Evolutionary conservation across 73 alveolate species (phyloP).

Genomic region (Paramecium tetraurelia): DNA sequence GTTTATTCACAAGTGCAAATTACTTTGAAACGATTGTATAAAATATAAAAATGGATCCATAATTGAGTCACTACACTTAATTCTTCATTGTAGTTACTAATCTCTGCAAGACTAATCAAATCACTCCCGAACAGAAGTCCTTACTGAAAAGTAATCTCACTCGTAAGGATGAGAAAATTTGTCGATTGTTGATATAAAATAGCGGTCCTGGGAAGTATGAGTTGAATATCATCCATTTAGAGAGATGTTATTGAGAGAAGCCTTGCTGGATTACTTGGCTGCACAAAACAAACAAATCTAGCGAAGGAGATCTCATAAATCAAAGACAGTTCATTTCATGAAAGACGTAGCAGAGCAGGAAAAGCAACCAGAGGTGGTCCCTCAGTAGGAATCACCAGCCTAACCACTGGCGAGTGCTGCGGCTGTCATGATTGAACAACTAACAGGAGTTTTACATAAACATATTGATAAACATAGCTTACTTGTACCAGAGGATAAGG

Average conservation of each 20-base stretch:
- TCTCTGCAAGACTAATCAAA: not conserved
- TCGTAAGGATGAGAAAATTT: conserved; percentile 2
- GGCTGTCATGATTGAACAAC: not conserved
- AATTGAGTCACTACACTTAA: conserved; percentile 40
- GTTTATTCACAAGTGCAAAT: not conserved
- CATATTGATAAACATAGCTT: conserved; percentile 2
- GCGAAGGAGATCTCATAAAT: conserved; percentile 13
- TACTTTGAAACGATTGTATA: conserved; percentile 1
- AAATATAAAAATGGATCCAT: conserved; percentile 42
- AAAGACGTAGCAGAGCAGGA: not conserved
- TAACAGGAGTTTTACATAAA: not conserved
- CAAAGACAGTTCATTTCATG: conserved; percentile 34
- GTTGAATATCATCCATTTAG: not conserved
- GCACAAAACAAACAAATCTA: not conserved
- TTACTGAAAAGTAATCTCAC: not conserved
- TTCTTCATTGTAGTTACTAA: conserved; percentile 41
- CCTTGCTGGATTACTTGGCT: not conserved
- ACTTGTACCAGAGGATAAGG: not conserved
- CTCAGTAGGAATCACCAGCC: not conserved
- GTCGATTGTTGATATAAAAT: not conserved
- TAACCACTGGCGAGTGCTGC: conserved; percentile 23
- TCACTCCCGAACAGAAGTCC: conserved; percentile 39
- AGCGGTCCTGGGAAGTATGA: conserved; percentile 43
- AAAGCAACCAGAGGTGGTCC: not conserved
- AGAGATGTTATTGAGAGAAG: conserved; percentile 16